A percentile compares a stretch with the other conserved stretches of the same genome.
Conservation (phyloP, 257 asterid genomes). For the Solanum chmielewskii region DNA sequence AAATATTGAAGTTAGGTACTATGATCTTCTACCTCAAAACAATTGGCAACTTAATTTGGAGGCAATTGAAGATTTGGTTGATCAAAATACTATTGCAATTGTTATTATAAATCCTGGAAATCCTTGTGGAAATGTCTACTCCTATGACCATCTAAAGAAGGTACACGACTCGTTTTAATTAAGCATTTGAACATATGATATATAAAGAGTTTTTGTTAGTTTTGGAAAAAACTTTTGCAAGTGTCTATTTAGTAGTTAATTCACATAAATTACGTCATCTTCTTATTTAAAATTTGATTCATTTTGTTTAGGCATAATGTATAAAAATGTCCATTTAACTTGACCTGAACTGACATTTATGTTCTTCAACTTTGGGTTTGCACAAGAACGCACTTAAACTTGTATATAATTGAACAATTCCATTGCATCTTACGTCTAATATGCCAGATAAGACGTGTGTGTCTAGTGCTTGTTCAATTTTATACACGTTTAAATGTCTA, state of each 20-base stretch:
- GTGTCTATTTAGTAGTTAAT: background rate
- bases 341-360: no score
- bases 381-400: no score
- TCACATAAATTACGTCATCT: background rate
- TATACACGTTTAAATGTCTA: background rate
- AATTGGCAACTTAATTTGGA: constrained; percentile 64
- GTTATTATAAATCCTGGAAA: constrained; percentile 87
- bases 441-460: background rate
- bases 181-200: background rate
- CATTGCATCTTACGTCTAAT: background rate
- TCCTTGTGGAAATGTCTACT: constrained; percentile 84
- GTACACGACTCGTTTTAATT: background rate
- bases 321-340: no score
- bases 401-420: no score
- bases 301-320: background rate
- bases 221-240: background rate
- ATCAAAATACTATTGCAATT: constrained; percentile 58
- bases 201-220: no score
- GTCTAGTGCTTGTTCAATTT: background rate
- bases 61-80: constrained; percentile 55
- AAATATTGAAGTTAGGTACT: constrained; percentile 47
- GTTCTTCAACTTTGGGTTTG: background rate
- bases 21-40: constrained; percentile 48
- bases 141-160: constrained; percentile 53
- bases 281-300: background rate